Percentiles rank a stretch among this genome's conserved stretches.
Evolutionary conservation across 148 eudicot species (phyloP).

Genomic region (Chenopodium album): DNA sequence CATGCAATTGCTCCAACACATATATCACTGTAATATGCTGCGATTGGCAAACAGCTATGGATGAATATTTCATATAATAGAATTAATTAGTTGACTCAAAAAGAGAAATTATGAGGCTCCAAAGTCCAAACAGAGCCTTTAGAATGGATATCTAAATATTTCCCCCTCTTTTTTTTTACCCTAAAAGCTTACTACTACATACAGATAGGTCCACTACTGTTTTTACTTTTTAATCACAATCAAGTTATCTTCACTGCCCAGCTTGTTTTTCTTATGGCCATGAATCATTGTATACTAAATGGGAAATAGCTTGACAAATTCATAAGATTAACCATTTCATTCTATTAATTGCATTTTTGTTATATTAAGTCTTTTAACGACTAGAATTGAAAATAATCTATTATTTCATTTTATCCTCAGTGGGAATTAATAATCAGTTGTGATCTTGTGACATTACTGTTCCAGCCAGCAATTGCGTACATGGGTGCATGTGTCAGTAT

Average conservation of each 20-base stretch:
- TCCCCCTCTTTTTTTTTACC: neutral
- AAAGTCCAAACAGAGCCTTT: neutral
- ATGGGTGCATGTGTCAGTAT: neutral
- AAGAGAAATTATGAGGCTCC: neutral
- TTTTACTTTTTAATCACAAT: neutral
- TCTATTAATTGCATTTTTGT: neutral
- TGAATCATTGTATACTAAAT: neutral
- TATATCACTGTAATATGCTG: slow-evolving; percentile 93
- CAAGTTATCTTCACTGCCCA: neutral
- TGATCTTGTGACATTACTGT: neutral
- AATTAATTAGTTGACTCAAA: neutral
- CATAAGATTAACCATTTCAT: neutral
- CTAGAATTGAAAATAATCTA: too few species aligned
- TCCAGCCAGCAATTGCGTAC: neutral
- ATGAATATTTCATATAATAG: slow-evolving; percentile 11
- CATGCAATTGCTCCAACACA: slow-evolving; percentile 97
- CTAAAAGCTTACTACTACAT: neutral
- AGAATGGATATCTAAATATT: neutral
- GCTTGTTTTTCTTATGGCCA: neutral
- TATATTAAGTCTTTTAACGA: neutral
- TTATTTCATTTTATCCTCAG: neutral
- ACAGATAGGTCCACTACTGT: neutral
- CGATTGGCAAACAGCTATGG: neutral
- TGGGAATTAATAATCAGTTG: neutral
- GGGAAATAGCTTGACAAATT: neutral